Conservation (phyloP, 2,329 filamentous ascomycete genomes). For the Drechslerella coelobrocha region DNA sequence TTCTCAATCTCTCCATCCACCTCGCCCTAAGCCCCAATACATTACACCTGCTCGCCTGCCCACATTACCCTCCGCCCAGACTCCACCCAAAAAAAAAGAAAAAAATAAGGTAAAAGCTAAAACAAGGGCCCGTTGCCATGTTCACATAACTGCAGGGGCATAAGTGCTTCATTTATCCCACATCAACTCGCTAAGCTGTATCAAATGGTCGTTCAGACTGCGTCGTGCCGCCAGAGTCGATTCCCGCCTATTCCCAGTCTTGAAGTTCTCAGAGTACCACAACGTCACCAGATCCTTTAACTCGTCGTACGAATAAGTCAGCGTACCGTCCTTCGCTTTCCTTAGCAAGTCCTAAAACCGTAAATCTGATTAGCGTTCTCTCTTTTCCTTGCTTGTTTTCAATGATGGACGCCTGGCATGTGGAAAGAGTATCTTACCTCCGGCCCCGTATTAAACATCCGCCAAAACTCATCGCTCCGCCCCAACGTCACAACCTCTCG, state of each 20-base stretch:
- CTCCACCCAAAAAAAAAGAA: too few species aligned
- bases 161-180: slow-evolving; percentile 64
- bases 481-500: slow-evolving; percentile 33
- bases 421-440: slow-evolving; percentile 29
- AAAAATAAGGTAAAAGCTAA: too few species aligned
- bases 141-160: too few species aligned
- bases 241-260: slow-evolving; percentile 70
- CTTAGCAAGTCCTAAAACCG: slow-evolving; percentile 50
- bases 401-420: too few species aligned
- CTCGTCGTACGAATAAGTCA: slow-evolving; percentile 69
- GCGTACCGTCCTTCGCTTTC: slow-evolving; percentile 54
- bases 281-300: slow-evolving; percentile 71
- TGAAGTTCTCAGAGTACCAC: slow-evolving; percentile 69
- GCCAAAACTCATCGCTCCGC: slow-evolving; percentile 40
- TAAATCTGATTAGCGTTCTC: background rate
- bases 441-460: slow-evolving; percentile 36
- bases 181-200: slow-evolving; percentile 75
- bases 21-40: too few species aligned
- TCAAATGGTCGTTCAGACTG: slow-evolving; percentile 72
- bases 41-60: too few species aligned
- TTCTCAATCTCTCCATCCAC: too few species aligned
- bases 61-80: too few species aligned
- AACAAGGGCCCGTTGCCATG: too few species aligned
- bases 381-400: too few species aligned
- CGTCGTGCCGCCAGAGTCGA: slow-evolving; percentile 72